Evolutionary conservation across 495 filamentous ascomycete species (phyloP), one percentile per base, ranked within the genome.

Genomic region (Cairneyella variabilis): DNA sequence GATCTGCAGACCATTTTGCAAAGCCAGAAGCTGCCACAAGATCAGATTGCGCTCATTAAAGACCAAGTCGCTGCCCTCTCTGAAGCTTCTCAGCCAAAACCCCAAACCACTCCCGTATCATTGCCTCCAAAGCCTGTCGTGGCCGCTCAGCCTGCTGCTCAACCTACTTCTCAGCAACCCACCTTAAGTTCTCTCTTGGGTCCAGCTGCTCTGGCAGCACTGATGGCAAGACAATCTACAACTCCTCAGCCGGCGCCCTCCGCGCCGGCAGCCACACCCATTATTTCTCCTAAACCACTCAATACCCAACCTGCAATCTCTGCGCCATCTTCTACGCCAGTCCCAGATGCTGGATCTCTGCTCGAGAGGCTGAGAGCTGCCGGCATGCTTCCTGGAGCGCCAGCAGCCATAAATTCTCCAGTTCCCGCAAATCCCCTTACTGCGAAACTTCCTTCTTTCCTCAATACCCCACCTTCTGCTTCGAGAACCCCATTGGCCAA

Each of bases 1-100:
- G 89, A 92, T 68, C 78, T 97, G 56, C 86, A 96, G 71, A 79
- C 68, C 41, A 83, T 96, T 62, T 71, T 97, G 69, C 78, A 86
- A 63, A 83, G 75, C 57, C 88, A 89, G 64, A 80, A 89, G 61
- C 78, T 96, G 61, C 82, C 87, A 41, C 84, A 82, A 64, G 83
- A 90, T 59, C 84, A 95, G 71, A 76, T 96, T 59, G 83, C 82
- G 66, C 75, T 84, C 64, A 83, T 96, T 61, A 83, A 84, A 66
- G 82, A 89, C 61, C 85, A 90, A 75, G 80, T 97, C 59, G 77
- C 83, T 59, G 79, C 82, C 58, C 78, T 95, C 60, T 66, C 72
- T 64, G 59, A 64, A 54, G 64, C 65, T 37, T 53, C 61, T 60
- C 20, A 60, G 22, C 26, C 48, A 39, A 48, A 34, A 56, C 27